A percentile compares a stretch with the other conserved stretches of the same genome.
These are phyloP conservation scores for Hortiboletus campestris DNA, from an alignment of 768 basidiomycete species.

Conservation along the genomic window DNA sequence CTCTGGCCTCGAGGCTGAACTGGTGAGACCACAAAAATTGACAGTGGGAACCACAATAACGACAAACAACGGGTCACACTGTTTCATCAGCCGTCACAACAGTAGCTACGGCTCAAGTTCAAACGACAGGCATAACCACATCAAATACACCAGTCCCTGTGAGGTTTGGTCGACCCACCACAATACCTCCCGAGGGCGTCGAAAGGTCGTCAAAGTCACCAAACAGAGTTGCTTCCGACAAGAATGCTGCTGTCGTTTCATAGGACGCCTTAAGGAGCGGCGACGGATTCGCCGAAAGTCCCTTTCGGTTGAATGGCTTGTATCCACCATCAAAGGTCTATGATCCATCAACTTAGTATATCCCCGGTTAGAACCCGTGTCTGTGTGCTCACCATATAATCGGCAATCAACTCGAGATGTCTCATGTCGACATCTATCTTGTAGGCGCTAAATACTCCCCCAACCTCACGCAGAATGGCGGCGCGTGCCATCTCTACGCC, in stretches of 20 bases:
- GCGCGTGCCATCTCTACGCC: constrained; percentile 96
- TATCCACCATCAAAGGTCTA: constrained; percentile 98
- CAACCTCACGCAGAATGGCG: constrained; percentile 87
- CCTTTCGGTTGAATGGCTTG: constrained; percentile 97
- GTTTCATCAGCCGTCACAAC: constrained; percentile 10
- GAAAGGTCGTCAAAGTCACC: constrained; percentile 95
- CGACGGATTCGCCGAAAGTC: constrained; percentile 90
- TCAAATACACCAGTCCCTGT: constrained; percentile 98
- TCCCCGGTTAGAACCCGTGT: background rate
- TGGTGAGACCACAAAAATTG: constrained; percentile 18
- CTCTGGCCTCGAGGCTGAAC: constrained; percentile 19
- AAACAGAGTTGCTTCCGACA: constrained; percentile 90
- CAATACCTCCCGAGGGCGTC: constrained; percentile 89
- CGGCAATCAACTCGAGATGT: constrained; percentile 95
- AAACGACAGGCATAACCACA: constrained; percentile 56
- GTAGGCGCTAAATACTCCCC: constrained; percentile 90
- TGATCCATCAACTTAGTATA: background rate
- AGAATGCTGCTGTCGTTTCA: constrained; percentile 91
- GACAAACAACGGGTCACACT: constrained; percentile 18
- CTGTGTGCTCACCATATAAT: constrained; percentile 84
- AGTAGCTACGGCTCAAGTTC: constrained; percentile 1
- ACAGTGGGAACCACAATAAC: constrained; percentile 18
- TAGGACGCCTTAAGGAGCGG: constrained; percentile 96
- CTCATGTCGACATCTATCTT: constrained; percentile 93
- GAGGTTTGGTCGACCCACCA: constrained; percentile 78